These are phyloP conservation scores for Annona cherimola DNA, from an alignment of 164 flowering plant species.

Conservation along the genomic window DNA sequence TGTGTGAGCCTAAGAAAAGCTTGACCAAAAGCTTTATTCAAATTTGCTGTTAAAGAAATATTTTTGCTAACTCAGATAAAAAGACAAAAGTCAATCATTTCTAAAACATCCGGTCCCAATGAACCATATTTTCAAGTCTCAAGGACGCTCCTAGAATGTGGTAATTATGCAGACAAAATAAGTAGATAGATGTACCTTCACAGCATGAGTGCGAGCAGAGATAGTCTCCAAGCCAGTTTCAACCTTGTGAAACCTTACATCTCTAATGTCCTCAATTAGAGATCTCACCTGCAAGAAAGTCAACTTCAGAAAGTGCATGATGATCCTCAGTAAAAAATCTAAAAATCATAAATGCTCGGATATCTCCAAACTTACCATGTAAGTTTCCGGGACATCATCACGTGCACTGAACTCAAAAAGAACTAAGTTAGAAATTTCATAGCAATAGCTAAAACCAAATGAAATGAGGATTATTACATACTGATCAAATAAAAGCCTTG, in stretches of 20 bases:
- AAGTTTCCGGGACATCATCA: slow-evolving; percentile 80
- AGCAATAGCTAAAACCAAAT: neutral
- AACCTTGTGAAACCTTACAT: slow-evolving; percentile 85
- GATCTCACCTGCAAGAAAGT: slow-evolving; percentile 60
- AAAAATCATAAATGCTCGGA: neutral
- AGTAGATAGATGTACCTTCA: slow-evolving; percentile 45
- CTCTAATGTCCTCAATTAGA: slow-evolving; percentile 74
- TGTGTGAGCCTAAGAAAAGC: no score
- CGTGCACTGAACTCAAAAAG: slow-evolving; percentile 52
- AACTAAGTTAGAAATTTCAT: slow-evolving; percentile 4
- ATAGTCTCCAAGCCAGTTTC: slow-evolving; percentile 71
- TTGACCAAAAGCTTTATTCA: no score
- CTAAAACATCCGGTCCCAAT: neutral
- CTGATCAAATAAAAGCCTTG: slow-evolving; percentile 84
- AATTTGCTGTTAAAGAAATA: no score
- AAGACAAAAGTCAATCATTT: neutral
- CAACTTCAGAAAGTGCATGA: neutral
- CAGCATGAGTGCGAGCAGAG: slow-evolving; percentile 67
- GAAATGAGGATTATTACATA: slow-evolving; percentile 26
- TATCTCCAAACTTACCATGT: slow-evolving; percentile 56
- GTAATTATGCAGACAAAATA: neutral
- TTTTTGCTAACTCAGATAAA: no score
- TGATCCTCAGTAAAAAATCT: neutral
- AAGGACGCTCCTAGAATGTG: neutral
- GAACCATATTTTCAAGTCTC: neutral